Evolutionary conservation across 2,329 filamentous ascomycete species (phyloP).

Genomic region (Microdochium paspali): DNA sequence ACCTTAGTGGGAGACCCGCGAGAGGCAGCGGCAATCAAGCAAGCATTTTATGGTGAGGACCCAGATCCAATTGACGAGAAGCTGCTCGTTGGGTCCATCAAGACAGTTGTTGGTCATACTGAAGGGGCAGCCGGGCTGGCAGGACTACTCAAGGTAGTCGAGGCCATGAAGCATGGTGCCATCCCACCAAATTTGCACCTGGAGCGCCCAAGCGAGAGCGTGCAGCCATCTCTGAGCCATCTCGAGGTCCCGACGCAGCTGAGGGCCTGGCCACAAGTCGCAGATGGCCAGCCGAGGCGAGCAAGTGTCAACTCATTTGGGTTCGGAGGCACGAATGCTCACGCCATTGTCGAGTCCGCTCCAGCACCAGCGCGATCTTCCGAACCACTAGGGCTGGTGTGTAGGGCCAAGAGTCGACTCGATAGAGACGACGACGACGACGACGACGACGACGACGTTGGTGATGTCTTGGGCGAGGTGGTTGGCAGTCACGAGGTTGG

Average conservation of each 20-base stretch:
- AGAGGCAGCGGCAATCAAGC: conserved; percentile 12
- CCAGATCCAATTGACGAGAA: background rate
- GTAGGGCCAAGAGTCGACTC: no score
- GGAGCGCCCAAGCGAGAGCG: conserved; percentile 14
- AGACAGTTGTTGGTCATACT: conserved; percentile 17
- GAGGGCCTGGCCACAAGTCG: conserved; percentile 8
- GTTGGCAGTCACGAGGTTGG: background rate
- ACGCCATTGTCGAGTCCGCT: conserved; percentile 11
- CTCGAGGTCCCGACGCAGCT: conserved; percentile 6
- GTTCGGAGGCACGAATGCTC: conserved; percentile 15
- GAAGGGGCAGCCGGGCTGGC: conserved; percentile 18
- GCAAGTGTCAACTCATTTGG: conserved; percentile 14
- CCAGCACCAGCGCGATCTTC: no score
- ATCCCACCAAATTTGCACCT: conserved; percentile 21
- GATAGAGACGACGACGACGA: conserved; percentile 3
- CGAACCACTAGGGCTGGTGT: no score
- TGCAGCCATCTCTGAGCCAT: conserved; percentile 13
- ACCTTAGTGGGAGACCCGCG: conserved; percentile 9
- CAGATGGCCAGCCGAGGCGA: background rate
- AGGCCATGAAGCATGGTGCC: conserved; percentile 7
- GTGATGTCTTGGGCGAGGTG: conserved; percentile 1
- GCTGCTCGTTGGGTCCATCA: conserved; percentile 13
- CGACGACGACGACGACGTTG: background rate
- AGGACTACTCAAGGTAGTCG: conserved; percentile 14
- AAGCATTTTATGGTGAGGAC: conserved; percentile 3